These are phyloP conservation scores for Gossypium schwendimanii DNA, from an alignment of 441 rosid species.

Conservation along the genomic window DNA sequence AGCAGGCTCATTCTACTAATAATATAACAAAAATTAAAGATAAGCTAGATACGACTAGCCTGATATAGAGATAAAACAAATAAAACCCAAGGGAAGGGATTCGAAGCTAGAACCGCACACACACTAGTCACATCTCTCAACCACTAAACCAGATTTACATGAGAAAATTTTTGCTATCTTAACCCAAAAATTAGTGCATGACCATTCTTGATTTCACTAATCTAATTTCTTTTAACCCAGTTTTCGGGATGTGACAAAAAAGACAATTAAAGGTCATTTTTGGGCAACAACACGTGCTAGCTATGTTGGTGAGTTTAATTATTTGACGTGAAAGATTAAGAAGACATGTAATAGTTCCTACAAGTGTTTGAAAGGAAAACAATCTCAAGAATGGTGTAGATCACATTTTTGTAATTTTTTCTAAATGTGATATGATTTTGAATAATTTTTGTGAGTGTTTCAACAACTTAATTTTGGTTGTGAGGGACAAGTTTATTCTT, in stretches of 20 bases:
- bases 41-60: too few species aligned
- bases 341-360: neutral
- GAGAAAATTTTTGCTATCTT: too few species aligned
- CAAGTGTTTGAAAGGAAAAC: neutral
- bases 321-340: neutral
- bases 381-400: neutral
- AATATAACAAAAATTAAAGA: too few species aligned
- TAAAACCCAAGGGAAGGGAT: too few species aligned
- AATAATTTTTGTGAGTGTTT: neutral
- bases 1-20: too few species aligned
- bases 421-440: neutral
- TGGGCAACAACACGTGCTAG: neutral
- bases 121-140: too few species aligned
- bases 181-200: too few species aligned
- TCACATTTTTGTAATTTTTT: neutral
- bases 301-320: neutral
- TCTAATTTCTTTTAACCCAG: too few species aligned
- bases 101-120: too few species aligned
- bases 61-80: too few species aligned
- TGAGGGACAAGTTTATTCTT: neutral
- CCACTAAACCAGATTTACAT: too few species aligned
- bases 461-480: neutral
- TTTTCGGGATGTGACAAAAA: neutral
- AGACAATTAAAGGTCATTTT: neutral
- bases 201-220: too few species aligned